A percentile compares a stretch with the other conserved stretches of the same genome.
Conservation (phyloP, 495 filamentous ascomycete species). For the Aspergillus ellipticus region DNA sequence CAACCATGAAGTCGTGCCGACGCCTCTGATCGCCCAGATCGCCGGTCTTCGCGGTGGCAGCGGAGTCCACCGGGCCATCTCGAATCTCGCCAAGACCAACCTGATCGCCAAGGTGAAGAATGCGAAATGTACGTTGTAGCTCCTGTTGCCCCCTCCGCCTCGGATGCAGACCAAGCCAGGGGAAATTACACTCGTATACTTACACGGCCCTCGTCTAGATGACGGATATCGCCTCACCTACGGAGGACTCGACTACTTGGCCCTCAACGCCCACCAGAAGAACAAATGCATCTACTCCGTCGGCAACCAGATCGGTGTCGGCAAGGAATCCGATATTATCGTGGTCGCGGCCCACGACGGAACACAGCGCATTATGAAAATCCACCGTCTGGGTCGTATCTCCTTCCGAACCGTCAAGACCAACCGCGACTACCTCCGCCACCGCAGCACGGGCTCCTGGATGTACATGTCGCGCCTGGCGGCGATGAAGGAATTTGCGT, state of each 20-base stretch:
- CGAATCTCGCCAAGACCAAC: constrained; percentile 84
- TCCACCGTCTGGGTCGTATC: constrained; percentile 91
- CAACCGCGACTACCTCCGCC: constrained; percentile 92
- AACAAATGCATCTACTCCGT: constrained; percentile 78
- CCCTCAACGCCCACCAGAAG: constrained; percentile 82
- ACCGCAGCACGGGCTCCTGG: constrained; percentile 76
- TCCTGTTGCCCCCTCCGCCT: too few species aligned
- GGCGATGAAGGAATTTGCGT: constrained; percentile 85
- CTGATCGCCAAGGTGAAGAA: constrained; percentile 92
- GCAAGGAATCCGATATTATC: constrained; percentile 96
- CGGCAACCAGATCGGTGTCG: constrained; percentile 91
- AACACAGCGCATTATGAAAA: constrained; percentile 75
- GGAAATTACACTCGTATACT: background rate
- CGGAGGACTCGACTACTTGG: constrained; percentile 94
- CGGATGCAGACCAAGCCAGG: too few species aligned
- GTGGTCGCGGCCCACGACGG: constrained; percentile 71
- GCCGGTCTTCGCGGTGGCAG: constrained; percentile 76
- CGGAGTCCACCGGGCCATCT: constrained; percentile 84
- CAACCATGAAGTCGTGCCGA: constrained; percentile 96
- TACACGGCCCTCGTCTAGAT: constrained; percentile 42
- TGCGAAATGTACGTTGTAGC: constrained; percentile 62
- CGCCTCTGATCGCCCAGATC: constrained; percentile 78
- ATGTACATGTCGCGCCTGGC: constrained; percentile 96
- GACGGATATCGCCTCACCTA: constrained; percentile 97
- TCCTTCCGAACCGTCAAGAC: constrained; percentile 95